These are phyloP conservation scores for Candida insectalens DNA, from an alignment of 805 yeast species.

Conservation along the genomic window DNA sequence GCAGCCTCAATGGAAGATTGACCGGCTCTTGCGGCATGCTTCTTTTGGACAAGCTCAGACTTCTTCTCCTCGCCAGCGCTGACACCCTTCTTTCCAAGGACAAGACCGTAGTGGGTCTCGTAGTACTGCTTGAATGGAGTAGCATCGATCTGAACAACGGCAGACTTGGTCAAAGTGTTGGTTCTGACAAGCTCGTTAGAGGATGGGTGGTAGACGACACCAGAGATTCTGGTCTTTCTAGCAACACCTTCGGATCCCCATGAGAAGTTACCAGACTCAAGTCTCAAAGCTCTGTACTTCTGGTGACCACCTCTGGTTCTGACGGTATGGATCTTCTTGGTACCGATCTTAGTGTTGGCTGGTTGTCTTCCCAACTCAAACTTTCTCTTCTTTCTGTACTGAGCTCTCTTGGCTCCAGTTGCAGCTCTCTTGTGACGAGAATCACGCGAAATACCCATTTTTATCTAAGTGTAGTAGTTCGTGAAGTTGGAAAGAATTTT, in stretches of 20 bases:
- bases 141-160: slow-evolving; percentile 98
- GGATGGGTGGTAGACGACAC: slow-evolving; percentile 98
- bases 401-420: slow-evolving; percentile 99
- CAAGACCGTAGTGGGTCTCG: slow-evolving; percentile 95
- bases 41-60: slow-evolving; percentile 79
- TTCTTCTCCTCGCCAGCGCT: slow-evolving; percentile 51
- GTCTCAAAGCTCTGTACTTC: slow-evolving; percentile 99
- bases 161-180: slow-evolving; percentile 97
- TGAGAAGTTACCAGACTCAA: slow-evolving; percentile 98
- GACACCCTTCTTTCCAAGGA: slow-evolving; percentile 79
- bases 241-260: slow-evolving; percentile 99
- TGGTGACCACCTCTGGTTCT: slow-evolving; percentile 99
- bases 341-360: slow-evolving; percentile 98
- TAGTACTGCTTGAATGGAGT: slow-evolving; percentile 99
- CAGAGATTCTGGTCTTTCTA: slow-evolving; percentile 97
- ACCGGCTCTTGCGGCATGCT: slow-evolving; percentile 87
- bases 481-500: too few species aligned
- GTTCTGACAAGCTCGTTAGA: slow-evolving; percentile 99
- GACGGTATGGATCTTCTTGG: slow-evolving; percentile 97
- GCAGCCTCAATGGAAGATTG: slow-evolving; percentile 79
- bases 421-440: slow-evolving; percentile 99
- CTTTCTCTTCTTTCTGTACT: slow-evolving; percentile 99
- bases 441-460: slow-evolving; percentile 99
- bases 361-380: slow-evolving; percentile 99
- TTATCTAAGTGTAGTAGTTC: slow-evolving; percentile 18